Base-by-base conservation (phyloP, 192 early-diverging fungal species). In the Backusella parvicylindrica region DNA sequence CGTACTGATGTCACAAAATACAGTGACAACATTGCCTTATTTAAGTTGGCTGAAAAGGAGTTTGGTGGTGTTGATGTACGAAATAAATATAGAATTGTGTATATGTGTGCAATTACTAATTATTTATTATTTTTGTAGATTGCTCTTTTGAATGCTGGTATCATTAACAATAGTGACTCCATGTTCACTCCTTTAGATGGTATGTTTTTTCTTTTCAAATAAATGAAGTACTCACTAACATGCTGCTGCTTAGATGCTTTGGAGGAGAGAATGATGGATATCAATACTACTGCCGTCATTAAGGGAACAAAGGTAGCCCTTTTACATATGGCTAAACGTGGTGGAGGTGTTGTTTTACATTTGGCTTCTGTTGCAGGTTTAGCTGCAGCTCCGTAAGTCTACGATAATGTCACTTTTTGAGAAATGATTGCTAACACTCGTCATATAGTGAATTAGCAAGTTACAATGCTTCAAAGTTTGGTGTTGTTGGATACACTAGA, bases 11-110 rank as follows among this genome's bases (percentile, higher is more conserved):
- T 80, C 26, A 80, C 79, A 28, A 68, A 72, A 7, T 80, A 74
- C 41, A 47, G 30, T 7, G 75, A 80, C 38, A 76, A 73, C 40
- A 73, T 75, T 21, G 71, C 33, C 21, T 66, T 80, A 8, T 80
- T 80, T 37, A 31, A 72, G 31, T 13, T 76, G 6, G 75, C 79
- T 33, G 79, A 73, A 64, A 67, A 60, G 3, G 75, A 77, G 32
- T 80, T 80, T 76, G 79, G 79, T 64, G 74, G 75, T 26, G 79
- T 80, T 15, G 75, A 80, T 73, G 79, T 80, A 73, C 68, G 75
- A 16, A 13, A 0, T 67, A 26, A 16, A 26, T 64, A 16, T 40
- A 50, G 47, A 16, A 41, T n/a, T n/a, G n/a, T 13, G 3, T 43
- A 35, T 53, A 33, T 11, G 21, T 23, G 18, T 26, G 26, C 28